Evolutionary conservation across 345 rosid species (phyloP), one percentile per base, ranked within the genome.

Genomic region (Citrus australasica): DNA sequence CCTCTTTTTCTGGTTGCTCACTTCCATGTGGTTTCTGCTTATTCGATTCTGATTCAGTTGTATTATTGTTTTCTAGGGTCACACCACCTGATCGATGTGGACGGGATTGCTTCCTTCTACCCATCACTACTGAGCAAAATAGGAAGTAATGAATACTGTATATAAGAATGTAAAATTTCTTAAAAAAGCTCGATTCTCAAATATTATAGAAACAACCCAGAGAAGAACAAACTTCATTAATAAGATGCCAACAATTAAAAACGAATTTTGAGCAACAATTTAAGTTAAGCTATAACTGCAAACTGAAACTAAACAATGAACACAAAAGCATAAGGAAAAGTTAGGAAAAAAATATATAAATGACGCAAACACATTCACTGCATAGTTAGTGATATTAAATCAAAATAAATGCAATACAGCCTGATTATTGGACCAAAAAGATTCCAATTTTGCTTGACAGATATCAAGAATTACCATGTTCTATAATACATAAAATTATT

Each of bases 71-170:
- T 67, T 79, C 81, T 68, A 83, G 79, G 30, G 83, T 11, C 81
- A 86, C 59, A 19, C 85, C 91, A 56, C 87, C 90, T 0, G 99
- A 92, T 69, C 97, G 88, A 48, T 84, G 93, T 2, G 99, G 97
- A 68, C 86, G 89, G 64, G 90, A 74, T 80, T 92, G 97, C 87
- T 96, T 94, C 87, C 90, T 94, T 83, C 95, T 86, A 64, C 98
- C 99, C 97, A 92, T 94, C 80, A 78, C 92, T 87, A 73, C 10
- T 64, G 56, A 74, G 62, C 61, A 76, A 71, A 63, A 77, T n/a
- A 71, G 37, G 76, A 77, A 71, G 78, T 35, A 32, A 74, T 14
- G 27, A 27, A 22, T 30, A 73, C 71, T 67, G 33, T 46, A 75
- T 67, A 65, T 5, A 48, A 64, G 5, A 75, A n/a, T 24, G 53